A percentile compares a stretch with the other conserved stretches of the same genome.
Conservation (phyloP, 23 red algal species). For the Gracilaria caudata region DNA sequence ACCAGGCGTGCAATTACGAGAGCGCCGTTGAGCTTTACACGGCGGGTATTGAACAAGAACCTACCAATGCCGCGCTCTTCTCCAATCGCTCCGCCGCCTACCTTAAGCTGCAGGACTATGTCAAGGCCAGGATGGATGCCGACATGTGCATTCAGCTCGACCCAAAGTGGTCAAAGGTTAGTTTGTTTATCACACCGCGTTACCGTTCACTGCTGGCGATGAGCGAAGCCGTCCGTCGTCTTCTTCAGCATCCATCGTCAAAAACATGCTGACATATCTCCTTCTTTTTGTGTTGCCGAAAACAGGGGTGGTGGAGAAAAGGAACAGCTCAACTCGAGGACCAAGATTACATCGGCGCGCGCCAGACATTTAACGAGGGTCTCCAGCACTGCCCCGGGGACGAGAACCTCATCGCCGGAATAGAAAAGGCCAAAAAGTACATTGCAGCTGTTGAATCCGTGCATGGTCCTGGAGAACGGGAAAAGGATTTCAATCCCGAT, state of each 20-base stretch:
- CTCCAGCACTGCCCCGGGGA: constrained; percentile 69
- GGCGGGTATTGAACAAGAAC: constrained; percentile 73
- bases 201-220: too few species aligned
- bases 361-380: constrained; percentile 58
- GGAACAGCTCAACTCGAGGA: constrained; percentile 72
- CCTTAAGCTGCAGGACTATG: constrained; percentile 67
- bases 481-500: constrained; percentile 46
- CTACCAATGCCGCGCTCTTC: constrained; percentile 78
- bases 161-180: constrained; percentile 84
- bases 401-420: constrained; percentile 56
- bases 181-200: constrained; percentile 1
- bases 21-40: constrained; percentile 87
- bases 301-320: constrained; percentile 78
- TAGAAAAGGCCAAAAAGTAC: constrained; percentile 45
- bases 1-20: constrained; percentile 68
- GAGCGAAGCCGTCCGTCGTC: not conserved
- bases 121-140: constrained; percentile 76
- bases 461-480: constrained; percentile 39
- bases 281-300: too few species aligned
- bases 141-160: constrained; percentile 81
- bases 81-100: constrained; percentile 87
- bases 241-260: not conserved
- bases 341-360: constrained; percentile 44
- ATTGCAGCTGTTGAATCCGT: constrained; percentile 57
- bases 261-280: not conserved